Evolutionary conservation across 257 asterid species (phyloP).

Genomic region (Phtheirospermum japonicum): DNA sequence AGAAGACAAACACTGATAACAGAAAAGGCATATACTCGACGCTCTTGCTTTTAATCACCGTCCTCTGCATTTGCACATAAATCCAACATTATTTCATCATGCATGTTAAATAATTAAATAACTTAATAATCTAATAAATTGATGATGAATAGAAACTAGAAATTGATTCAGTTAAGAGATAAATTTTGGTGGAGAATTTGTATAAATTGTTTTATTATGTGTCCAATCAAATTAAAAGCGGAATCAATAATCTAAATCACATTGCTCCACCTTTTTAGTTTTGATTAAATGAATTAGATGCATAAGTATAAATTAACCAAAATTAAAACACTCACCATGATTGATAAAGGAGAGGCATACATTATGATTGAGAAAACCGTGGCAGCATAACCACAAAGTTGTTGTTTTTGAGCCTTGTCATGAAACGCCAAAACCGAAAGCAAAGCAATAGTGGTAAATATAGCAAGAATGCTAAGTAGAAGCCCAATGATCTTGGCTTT

Average conservation of each 20-base stretch:
- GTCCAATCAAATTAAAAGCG: too few relatives aligned
- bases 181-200: too few relatives aligned
- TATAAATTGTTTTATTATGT: too few relatives aligned
- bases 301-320: not conserved
- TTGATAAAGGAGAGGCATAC: constrained; percentile 81
- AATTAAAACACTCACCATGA: constrained; percentile 43
- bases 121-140: too few relatives aligned
- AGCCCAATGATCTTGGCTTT: constrained; percentile 56
- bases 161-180: too few relatives aligned
- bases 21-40: constrained; percentile 88
- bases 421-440: constrained; percentile 55
- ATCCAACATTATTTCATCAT: not conserved
- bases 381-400: constrained; percentile 62
- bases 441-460: constrained; percentile 53
- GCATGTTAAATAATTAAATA: not conserved
- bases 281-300: too few relatives aligned
- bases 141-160: too few relatives aligned
- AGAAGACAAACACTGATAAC: constrained; percentile 63
- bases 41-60: constrained; percentile 76
- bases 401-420: constrained; percentile 31
- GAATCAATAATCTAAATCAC: too few relatives aligned
- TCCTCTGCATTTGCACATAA: constrained; percentile 57
- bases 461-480: constrained; percentile 35
- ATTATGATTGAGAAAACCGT: constrained; percentile 61
- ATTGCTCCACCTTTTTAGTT: too few relatives aligned